Percentiles rank a stretch among this genome's conserved stretches.
Conservation (phyloP, 176 grass and related monocot species). For the Zea luxurians region DNA sequence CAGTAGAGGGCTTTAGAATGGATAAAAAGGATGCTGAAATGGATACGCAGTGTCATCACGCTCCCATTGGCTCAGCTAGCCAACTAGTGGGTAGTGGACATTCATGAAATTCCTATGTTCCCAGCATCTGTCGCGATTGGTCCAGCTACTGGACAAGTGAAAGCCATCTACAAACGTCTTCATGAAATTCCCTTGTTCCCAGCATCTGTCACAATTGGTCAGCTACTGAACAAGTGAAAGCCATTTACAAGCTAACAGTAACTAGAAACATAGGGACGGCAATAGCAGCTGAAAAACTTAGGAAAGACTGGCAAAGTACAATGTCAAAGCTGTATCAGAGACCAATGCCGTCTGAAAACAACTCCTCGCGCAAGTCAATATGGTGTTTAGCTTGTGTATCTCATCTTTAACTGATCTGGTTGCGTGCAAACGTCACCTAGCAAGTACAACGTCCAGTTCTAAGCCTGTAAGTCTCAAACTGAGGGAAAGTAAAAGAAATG, state of each 20-base stretch:
- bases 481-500: constrained; percentile 1
- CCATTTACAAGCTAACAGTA: constrained; percentile 7
- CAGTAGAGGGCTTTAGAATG: constrained; percentile 16
- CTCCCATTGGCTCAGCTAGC: constrained; percentile 1
- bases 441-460: background rate
- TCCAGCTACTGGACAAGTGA: constrained; percentile 20
- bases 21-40: constrained; percentile 21
- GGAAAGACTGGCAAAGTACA: constrained; percentile 7
- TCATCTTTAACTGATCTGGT: constrained; percentile 19
- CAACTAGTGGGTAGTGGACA: background rate
- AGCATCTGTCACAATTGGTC: constrained; percentile 9
- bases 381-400: background rate
- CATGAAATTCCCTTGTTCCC: constrained; percentile 17
- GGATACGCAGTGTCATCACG: background rate
- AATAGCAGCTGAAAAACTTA: background rate
- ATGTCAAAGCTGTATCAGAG: constrained; percentile 3
- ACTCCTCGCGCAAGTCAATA: background rate
- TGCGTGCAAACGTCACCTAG: constrained; percentile 22
- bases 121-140: constrained; percentile 12
- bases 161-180: background rate
- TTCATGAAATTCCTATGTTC: constrained; percentile 24
- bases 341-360: constrained; percentile 8
- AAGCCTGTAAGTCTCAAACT: background rate
- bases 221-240: constrained; percentile 13
- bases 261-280: background rate